Evolutionary conservation across 2,329 filamentous ascomycete genomes (phyloP), one percentile per base, ranked within the genome.

Genomic region (Trichophyton schoenleinii): DNA sequence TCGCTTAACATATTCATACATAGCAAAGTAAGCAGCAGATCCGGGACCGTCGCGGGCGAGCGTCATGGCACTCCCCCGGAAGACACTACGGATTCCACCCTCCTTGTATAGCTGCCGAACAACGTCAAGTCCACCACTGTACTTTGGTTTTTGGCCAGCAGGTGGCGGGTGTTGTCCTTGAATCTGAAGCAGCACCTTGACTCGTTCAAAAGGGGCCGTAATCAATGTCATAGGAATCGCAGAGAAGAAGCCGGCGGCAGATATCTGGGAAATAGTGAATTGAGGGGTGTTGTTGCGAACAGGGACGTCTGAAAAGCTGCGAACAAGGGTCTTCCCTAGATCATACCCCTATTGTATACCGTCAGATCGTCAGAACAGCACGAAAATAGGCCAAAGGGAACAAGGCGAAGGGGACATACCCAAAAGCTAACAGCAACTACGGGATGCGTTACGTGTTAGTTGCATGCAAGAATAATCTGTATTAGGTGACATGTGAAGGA

Each of bases 121-220:
- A 57, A 97, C 94, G 75, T 97, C 94, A 59, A 88, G 65, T 63
- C 88, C 91, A 70, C 91, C 91, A 52, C 81, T 83, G 81, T 97
- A 97, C 71, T 89, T 90, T 15, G 91, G 91, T 76, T 96, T 95
- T 78, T 96, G 88, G 70, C 91, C 92, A 0, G 91, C 89, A 0
- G 86, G 85, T 46, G 94, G 86, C 60, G 81, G 78, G 77, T 91
- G 91, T 76, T 96, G 91, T 70, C 91, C 91, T 77, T 97, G 94
- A 67, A 97, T 95, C 75, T 99, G 94, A 0, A 99, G 86, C 65
- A 99, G 91, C 61, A 99, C 92, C 78, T 99, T 99, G 68, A 99
- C 91, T 70, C 94, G 92, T 81, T 99, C 94, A 73, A 99, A 97
- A 64, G 94, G 94, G 3, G 94, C 94, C n/a, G 94, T 97, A 78